Conservation (phyloP, 2,329 filamentous ascomycete species). For the Venturia nashicola region DNA sequence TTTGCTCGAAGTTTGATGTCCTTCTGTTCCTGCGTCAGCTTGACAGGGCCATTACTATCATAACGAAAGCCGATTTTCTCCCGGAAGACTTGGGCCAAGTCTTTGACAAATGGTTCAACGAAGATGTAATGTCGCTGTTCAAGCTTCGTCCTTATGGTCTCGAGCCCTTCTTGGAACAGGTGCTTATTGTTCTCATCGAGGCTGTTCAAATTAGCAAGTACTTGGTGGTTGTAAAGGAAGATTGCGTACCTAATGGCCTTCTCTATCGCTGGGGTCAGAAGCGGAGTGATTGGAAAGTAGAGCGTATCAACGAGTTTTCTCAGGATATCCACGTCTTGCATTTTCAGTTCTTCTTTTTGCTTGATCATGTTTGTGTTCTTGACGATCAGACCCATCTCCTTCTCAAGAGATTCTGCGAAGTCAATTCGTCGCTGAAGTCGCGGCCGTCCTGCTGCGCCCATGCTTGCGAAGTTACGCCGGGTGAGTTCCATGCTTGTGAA, state of each 20-base stretch:
- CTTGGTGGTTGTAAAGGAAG: constrained; percentile 15
- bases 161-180: constrained; percentile 40
- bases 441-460: constrained; percentile 73
- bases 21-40: constrained; percentile 51
- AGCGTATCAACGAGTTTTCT: constrained; percentile 72
- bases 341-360: constrained; percentile 63
- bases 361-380: constrained; percentile 58
- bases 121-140: constrained; percentile 47
- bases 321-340: constrained; percentile 65
- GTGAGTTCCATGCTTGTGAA: constrained; percentile 98
- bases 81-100: constrained; percentile 44
- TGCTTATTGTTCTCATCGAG: constrained; percentile 38
- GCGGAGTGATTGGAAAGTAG: constrained; percentile 76
- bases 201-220: constrained; percentile 32
- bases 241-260: constrained; percentile 63
- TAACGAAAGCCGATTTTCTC: constrained; percentile 30
- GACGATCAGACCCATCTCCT: constrained; percentile 67
- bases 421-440: constrained; percentile 73
- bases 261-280: constrained; percentile 67
- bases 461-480: constrained; percentile 84
- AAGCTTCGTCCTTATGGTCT: constrained; percentile 39
- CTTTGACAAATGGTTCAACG: constrained; percentile 46
- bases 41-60: constrained; percentile 13
- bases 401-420: constrained; percentile 65
- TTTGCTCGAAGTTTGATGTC: constrained; percentile 79